These are phyloP conservation scores for Podospora bellae-mahoneyi DNA, from an alignment of 495 filamentous ascomycete species.

Conservation along the genomic window DNA sequence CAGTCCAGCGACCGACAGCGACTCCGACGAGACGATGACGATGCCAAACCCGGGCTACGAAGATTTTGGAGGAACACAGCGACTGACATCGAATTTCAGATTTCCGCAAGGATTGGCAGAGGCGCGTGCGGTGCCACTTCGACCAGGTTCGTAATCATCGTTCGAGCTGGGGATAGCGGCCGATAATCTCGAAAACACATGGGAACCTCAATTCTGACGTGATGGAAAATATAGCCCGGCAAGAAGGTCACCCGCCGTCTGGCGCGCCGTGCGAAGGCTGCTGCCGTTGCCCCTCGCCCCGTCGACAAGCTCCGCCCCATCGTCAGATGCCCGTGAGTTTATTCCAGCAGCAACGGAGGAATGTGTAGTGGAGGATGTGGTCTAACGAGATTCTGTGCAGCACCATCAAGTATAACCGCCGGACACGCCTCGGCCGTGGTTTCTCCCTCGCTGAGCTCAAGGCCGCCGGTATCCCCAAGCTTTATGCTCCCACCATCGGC, in stretches of 20 bases:
- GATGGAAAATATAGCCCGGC: slow-evolving; percentile 69
- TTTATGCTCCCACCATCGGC: slow-evolving; percentile 89
- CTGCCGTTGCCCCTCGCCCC: slow-evolving; percentile 88
- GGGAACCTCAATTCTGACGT: slow-evolving; percentile 31
- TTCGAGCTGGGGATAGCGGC: slow-evolving; percentile 8
- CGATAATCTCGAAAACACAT: slow-evolving; percentile 8
- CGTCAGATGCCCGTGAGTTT: slow-evolving; percentile 74
- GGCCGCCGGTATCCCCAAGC: slow-evolving; percentile 95
- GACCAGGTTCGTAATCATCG: slow-evolving; percentile 74
- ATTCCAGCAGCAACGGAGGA: slow-evolving; percentile 1
- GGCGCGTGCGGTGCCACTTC: slow-evolving; percentile 96
- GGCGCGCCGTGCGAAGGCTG: slow-evolving; percentile 87
- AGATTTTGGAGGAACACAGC: slow-evolving; percentile 17
- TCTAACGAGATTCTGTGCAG: slow-evolving; percentile 36
- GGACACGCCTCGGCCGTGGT: slow-evolving; percentile 90
- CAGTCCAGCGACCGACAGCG: not conserved
- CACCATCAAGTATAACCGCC: slow-evolving; percentile 93
- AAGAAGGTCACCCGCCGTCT: slow-evolving; percentile 87
- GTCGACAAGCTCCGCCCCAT: slow-evolving; percentile 95
- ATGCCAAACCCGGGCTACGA: slow-evolving; percentile 23
- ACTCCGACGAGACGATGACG: not conserved
- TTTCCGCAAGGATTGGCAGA: slow-evolving; percentile 99
- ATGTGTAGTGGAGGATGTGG: slow-evolving; percentile 3
- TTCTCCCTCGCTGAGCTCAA: slow-evolving; percentile 97
- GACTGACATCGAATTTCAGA: slow-evolving; percentile 52